Evolutionary conservation across 352 stramenopile genomes (phyloP), one percentile per base, ranked within the genome.

Genomic region (Phytophthora sojae): DNA sequence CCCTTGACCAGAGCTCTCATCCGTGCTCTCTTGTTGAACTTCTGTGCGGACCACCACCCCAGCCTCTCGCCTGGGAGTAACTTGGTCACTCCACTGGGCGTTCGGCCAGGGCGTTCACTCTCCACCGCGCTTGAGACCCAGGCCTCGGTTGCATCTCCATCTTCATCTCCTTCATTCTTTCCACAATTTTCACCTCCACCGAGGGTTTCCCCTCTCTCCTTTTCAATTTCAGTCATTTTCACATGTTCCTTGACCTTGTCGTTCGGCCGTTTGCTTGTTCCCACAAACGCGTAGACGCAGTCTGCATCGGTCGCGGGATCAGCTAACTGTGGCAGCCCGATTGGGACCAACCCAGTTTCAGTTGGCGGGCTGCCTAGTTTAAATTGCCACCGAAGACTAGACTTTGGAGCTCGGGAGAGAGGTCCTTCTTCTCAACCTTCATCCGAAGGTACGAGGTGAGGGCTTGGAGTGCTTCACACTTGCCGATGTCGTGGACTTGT

Each of bases 261-360:
- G 32, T 47, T 37, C 2, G 51, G 51, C 60, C 60, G 42, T 67
- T 67, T 5, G 51, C 26, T 29, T 6, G 17, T 35, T 0, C 51
- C 51, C 5, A 25, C 19, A 42, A 42, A 67, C 0, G 61, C 51
- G 5, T 49, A 67, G 35, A 67, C 55, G 39, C 23, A 55, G 3
- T 60, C 14, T 9, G 29, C 55, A 0, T 61, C 37, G 2, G 51
- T 3, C 19, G 55, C 35, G 4, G 56, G 56, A 29, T 62, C 56
- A 9, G 42, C 23, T 26, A 26, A 26, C 23, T 26, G 23, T 26
- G 23, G 23, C 23, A 26, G 23, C 23, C 23, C 23, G 23, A 6
- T 42, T n/a, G 56, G 25, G n/a, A n/a, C n/a, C n/a, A 26, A 54
- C 37, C 56, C 42, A 50, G 56, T 54, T 62, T 45, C 56, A 59